These are phyloP conservation scores for Salvia miltiorrhiza DNA, from an alignment of 257 asterid species.

Conservation along the genomic window DNA sequence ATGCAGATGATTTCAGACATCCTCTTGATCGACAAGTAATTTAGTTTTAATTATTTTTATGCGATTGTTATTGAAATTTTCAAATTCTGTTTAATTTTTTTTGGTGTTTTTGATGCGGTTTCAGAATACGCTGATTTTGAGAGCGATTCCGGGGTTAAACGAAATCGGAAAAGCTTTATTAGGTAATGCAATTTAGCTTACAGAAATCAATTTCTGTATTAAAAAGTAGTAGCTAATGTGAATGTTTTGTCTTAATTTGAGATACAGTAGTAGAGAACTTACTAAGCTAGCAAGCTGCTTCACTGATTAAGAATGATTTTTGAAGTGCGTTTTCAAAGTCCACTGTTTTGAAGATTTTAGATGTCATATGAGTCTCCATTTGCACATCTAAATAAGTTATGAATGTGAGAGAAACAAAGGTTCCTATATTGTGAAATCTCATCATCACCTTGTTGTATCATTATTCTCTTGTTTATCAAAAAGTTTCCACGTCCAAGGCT, in stretches of 20 bases:
- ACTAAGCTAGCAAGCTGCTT: background rate
- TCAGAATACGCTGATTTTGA: slow-evolving; percentile 89
- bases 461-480: background rate
- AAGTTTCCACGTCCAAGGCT: background rate
- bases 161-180: slow-evolving; percentile 78
- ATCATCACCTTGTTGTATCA: background rate
- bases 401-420: background rate
- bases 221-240: background rate
- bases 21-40: slow-evolving; percentile 92
- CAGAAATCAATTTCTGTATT: background rate
- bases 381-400: background rate
- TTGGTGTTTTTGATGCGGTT: background rate
- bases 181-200: slow-evolving; percentile 40
- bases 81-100: background rate
- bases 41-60: background rate
- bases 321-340: background rate
- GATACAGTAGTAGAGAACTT: background rate
- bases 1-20: slow-evolving; percentile 91
- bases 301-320: background rate
- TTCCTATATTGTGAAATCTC: background rate
- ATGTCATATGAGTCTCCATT: background rate
- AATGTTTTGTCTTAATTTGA: background rate
- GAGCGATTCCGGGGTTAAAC: slow-evolving; percentile 87
- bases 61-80: background rate
- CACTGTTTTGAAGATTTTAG: background rate